Evolutionary conservation across 2,329 filamentous ascomycete genomes (phyloP), one percentile per base, ranked within the genome.

Genomic region (Diaporthe sp.): DNA sequence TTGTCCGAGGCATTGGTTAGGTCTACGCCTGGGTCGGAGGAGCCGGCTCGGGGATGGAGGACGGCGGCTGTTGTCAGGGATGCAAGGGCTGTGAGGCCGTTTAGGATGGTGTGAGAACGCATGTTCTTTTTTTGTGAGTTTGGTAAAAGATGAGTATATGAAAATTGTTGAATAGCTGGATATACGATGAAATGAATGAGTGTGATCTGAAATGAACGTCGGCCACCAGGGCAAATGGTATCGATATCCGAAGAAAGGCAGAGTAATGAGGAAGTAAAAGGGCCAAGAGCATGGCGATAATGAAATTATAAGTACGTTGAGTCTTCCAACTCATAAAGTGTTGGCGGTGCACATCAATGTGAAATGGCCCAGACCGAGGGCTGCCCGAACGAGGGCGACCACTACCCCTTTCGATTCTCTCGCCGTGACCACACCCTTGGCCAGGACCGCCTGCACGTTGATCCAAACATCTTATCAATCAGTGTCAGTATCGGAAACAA

Each of bases 1-100:
- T 56, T 35, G 61, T 65, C 71, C 2, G 59, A 71, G 61, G 71
- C 71, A 32, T 75, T 75, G 37, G 47, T 61, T 17, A 75, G 68
- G 56, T 75, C 71, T 22, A 75, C 50, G 44, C 73, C 73, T 13
- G 73, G 73, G 44, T 66, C 55, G 42, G 73, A 71, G 51, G 69
- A 59, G 30, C 44, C 68, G 27, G 56, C 42, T 7, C 56, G 72
- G 39, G 56, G 70, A 12, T 22, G 58, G 4, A 72, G 44, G 19
- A 32, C 58, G 47, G 25, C 44, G n/a, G 70, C 70, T 47, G 58
- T 44, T 17, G 70, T 8, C 7, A 65, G 12, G 47, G 58, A 51
- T 6, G 37, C 22, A 2, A 72, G 50, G 22, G 58, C 56, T n/a
- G 59, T 25, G 44, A 72, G 30, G 12, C 37, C 30, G 22, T 17